phyloP scores from a whole-genome alignment of 306 rosid genomes.

The Myrica gale region DNA sequence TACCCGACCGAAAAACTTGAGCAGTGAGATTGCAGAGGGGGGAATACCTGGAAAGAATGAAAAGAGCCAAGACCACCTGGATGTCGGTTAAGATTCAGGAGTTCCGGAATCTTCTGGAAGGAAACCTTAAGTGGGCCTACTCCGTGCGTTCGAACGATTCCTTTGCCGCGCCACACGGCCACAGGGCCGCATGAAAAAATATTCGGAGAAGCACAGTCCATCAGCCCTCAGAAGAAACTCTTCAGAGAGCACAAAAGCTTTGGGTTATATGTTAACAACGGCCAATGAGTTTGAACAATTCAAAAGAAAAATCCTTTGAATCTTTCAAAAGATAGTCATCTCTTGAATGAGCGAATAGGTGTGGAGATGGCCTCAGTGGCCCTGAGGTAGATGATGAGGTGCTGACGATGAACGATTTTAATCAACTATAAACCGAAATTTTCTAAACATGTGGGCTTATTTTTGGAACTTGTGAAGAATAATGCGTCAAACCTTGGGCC shows the following conservation, averaged over 20 bases:
- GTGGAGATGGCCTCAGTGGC: no score
- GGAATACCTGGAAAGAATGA: constrained; percentile 57
- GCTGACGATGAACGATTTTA: no score
- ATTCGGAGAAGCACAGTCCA: constrained; percentile 23
- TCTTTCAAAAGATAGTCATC: no score
- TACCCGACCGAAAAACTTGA: neutral
- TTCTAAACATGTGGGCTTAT: no score
- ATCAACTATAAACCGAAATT: no score
- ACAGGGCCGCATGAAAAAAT: constrained; percentile 26
- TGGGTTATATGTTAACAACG: no score
- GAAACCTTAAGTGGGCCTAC: constrained; percentile 22
- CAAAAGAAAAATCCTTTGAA: no score
- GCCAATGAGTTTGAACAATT: no score
- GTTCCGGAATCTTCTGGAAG: constrained; percentile 27
- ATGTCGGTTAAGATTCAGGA: constrained; percentile 26
- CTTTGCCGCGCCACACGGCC: constrained; percentile 34
- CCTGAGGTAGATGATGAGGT: no score
- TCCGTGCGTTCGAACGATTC: constrained; percentile 26
- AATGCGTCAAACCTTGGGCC: no score
- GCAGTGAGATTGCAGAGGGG: neutral
- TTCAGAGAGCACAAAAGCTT: neutral
- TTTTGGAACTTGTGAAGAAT: no score
- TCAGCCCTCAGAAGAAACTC: constrained; percentile 21
- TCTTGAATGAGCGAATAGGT: no score
- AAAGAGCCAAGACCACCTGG: constrained; percentile 44